Conservation (phyloP, 176 grass and related monocot genomes). For the Cenchrus fungigraminus region DNA sequence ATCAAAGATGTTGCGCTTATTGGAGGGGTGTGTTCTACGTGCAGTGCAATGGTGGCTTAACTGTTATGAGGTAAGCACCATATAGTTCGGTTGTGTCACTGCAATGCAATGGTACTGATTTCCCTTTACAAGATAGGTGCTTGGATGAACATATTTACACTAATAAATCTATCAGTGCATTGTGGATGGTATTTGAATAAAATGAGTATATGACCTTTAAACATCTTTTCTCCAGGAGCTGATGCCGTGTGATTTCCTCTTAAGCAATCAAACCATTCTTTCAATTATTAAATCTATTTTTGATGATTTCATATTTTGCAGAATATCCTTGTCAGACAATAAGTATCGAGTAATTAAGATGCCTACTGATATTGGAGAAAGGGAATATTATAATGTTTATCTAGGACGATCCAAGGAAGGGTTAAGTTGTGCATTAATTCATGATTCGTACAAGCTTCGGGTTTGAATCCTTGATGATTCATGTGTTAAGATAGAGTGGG, state of each 20-base stretch:
- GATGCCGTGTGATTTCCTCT: neutral
- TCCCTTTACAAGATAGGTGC: neutral
- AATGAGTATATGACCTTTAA: neutral
- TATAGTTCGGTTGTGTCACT: neutral
- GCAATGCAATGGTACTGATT: neutral
- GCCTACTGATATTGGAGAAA: neutral
- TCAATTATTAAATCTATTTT: too few relatives aligned
- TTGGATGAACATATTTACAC: neutral
- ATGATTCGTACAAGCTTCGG: neutral
- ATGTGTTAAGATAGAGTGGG: neutral
- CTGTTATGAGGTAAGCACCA: conserved; percentile 5
- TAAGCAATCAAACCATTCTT: neutral
- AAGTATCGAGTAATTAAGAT: conserved; percentile 3
- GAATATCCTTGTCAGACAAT: conserved; percentile 14
- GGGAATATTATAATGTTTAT: neutral
- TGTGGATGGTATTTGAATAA: neutral
- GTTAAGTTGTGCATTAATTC: neutral
- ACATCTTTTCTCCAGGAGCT: neutral
- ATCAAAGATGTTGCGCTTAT: neutral
- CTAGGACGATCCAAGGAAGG: neutral
- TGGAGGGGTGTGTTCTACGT: neutral
- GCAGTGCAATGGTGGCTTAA: neutral
- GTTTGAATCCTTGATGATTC: conserved; percentile 18
- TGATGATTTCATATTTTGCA: neutral
- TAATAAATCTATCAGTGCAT: neutral